Percentiles rank a stretch among this genome's conserved stretches.
These are phyloP conservation scores for Liquidambar formosana DNA, from an alignment of 164 flowering plant genomes.

Conservation along the genomic window DNA sequence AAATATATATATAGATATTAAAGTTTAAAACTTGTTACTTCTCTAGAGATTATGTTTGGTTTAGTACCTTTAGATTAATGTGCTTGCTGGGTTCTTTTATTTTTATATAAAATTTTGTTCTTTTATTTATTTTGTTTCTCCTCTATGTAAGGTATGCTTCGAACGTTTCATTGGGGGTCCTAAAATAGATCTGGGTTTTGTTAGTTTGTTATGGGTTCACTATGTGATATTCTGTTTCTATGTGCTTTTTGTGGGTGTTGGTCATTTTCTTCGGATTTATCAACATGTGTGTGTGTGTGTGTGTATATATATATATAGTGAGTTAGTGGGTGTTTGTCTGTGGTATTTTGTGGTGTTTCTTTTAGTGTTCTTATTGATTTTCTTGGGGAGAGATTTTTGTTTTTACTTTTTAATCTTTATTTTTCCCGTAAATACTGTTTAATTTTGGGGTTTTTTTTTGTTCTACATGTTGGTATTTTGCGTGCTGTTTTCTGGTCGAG, in stretches of 20 bases:
- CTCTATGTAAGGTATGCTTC: constrained; percentile 9
- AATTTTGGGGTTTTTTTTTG: too few species aligned
- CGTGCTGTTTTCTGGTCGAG: too few species aligned
- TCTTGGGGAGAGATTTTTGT: background rate
- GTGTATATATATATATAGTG: background rate
- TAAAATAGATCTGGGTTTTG: constrained; percentile 26
- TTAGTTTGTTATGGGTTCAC: constrained; percentile 1
- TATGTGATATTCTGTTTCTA: background rate
- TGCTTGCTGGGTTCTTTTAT: constrained; percentile 10
- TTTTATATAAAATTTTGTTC: constrained; percentile 1
- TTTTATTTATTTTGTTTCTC: background rate
- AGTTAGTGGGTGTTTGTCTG: background rate
- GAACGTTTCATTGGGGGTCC: constrained; percentile 1
- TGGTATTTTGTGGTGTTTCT: background rate
- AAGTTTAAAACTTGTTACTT: background rate
- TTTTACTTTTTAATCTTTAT: background rate
- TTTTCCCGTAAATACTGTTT: background rate
- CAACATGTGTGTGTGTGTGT: too few species aligned
- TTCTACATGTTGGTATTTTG: too few species aligned
- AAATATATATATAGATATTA: too few species aligned
- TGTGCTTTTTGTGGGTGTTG: background rate
- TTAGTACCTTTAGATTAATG: constrained; percentile 12
- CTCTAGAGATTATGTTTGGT: background rate
- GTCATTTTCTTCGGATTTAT: background rate
- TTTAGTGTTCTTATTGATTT: background rate